phyloP scores from a whole-genome alignment of 441 rosid genomes.

The Cnidoscolus chayamansa region DNA sequence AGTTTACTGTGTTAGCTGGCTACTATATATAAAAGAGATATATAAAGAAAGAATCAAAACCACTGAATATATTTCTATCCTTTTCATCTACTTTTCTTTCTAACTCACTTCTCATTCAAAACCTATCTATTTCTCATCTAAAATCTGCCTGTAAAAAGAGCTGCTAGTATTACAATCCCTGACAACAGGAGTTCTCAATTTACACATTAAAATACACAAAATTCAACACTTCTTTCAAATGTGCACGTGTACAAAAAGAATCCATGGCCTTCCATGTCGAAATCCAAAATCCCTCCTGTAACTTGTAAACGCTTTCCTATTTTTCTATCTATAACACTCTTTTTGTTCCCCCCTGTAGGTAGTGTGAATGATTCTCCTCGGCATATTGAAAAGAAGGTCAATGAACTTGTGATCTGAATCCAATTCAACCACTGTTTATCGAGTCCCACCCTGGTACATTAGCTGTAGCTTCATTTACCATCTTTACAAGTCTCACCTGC shows the following conservation, averaged over 20 bases:
- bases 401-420: conserved; percentile 1
- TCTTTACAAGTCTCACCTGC: conserved; percentile 61
- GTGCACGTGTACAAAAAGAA: conserved; percentile 26
- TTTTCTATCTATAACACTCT: conserved; percentile 24
- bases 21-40: too few relatives aligned
- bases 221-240: conserved; percentile 17
- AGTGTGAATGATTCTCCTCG: conserved; percentile 13
- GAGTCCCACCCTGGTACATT: conserved; percentile 62
- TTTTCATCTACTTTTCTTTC: too few relatives aligned
- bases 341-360: conserved; percentile 23
- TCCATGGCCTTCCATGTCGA: conserved; percentile 2
- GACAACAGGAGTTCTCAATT: conserved; percentile 9
- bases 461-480: conserved; percentile 70
- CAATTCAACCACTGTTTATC: conserved; percentile 26
- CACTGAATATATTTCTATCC: too few relatives aligned
- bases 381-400: conserved; percentile 10
- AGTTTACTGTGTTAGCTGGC: too few relatives aligned
- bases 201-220: conserved; percentile 16
- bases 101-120: too few relatives aligned
- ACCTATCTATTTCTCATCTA: too few relatives aligned
- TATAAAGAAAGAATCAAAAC: too few relatives aligned
- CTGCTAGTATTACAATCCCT: neutral
- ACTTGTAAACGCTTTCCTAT: conserved; percentile 16
- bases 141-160: neutral
- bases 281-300: conserved; percentile 12